Percentiles rank a stretch among this genome's conserved stretches.
Conservation (phyloP, 2,329 filamentous ascomycete species). For the Blastomyces parvus region DNA sequence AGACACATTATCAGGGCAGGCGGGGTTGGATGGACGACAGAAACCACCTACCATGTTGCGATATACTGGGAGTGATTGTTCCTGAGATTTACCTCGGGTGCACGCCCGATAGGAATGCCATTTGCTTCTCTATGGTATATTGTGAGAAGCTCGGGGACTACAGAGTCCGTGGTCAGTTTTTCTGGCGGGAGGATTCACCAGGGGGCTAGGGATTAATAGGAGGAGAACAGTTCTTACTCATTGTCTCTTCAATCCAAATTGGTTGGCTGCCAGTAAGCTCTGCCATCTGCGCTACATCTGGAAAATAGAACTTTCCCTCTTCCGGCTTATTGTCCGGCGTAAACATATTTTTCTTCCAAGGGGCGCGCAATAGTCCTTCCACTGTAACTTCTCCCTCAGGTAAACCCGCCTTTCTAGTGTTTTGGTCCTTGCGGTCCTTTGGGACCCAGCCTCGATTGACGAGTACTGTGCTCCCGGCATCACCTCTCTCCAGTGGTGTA, state of each 20-base stretch:
- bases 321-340: conserved; percentile 83
- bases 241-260: conserved; percentile 92
- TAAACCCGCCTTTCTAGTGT: conserved; percentile 53
- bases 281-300: conserved; percentile 89
- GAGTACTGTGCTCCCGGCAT: conserved; percentile 58
- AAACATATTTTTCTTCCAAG: conserved; percentile 97
- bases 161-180: conserved; percentile 15
- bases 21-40: neutral
- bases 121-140: conserved; percentile 65
- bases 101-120: conserved; percentile 80
- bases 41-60: conserved; percentile 74
- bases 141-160: conserved; percentile 69
- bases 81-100: conserved; percentile 81
- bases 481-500: conserved; percentile 71
- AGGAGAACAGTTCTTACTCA: conserved; percentile 50
- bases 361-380: conserved; percentile 75
- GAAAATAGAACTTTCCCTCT: conserved; percentile 84
- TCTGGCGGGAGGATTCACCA: neutral
- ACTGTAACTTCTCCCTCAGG: conserved; percentile 64
- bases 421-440: conserved; percentile 60
- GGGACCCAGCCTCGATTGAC: conserved; percentile 89
- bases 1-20: conserved; percentile 2
- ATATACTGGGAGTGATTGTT: conserved; percentile 99
- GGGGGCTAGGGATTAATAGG: conserved; percentile 10
- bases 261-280: conserved; percentile 68